Evolutionary conservation across 176 grass and related monocot species (phyloP), one percentile per base, ranked within the genome.

Genomic region (Urochloa ruziziensis): DNA sequence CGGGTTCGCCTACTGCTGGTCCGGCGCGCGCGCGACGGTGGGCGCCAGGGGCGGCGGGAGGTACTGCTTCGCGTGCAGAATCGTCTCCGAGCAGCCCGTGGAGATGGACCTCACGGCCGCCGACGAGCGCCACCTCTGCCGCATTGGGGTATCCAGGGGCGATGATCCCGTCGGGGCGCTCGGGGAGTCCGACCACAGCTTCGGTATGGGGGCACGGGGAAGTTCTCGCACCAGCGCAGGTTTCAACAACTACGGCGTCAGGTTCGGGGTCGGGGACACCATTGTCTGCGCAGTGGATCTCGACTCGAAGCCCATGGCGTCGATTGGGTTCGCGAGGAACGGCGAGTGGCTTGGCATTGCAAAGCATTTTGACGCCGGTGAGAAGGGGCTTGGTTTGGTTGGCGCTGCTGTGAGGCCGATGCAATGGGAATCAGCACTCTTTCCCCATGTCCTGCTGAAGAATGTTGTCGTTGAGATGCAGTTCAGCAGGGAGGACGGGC

Each of bases 1-100:
- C 67, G 89, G 75, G 78, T 91, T 94, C 78, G 86, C 89, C 21
- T 94, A 94, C 77, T 91, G 89, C 76, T 94, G 92, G 92, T 94
- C 92, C 6, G 92, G 92, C 39, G 86, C 92, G 80, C 86, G 92
- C 46, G 86, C 89, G 27, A 86, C 37, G 67, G 89, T 67, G 5
- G 92, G 86, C 34, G 82, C 49, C 24, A 62, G 75, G 21, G 65
- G 89, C 48, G 86, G 92, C 62, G 89, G 92, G 83, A 70, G 58
- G 70, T 91, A 94, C 73, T 91, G 92, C 70, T 94, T 91, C 68
- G 89, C 89, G 23, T 94, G 92, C 83, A 81, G 60, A 43, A 70
- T 94, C 10, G 69, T 89, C 62, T 82, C 86, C 24, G 80, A 87
- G 83, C 86, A 94, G 72, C 29, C 47, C 19, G 92, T 91, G 77